Conservation (phyloP, 371 early-diverging fungal genomes). For the Apophysomyces ossiformis region DNA sequence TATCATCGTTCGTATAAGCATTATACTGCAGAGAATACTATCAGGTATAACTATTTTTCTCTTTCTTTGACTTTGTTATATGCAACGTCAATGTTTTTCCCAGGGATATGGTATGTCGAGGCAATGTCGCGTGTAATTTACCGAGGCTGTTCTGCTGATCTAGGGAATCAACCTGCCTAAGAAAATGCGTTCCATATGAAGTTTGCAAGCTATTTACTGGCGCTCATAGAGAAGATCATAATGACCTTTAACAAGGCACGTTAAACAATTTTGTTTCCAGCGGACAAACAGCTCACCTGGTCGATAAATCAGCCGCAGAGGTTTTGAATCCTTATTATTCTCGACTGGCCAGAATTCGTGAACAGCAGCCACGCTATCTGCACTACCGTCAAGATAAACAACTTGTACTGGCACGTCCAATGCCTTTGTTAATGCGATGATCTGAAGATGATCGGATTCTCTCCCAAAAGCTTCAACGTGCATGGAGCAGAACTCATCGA, state of each 20-base stretch:
- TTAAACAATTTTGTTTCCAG: neutral
- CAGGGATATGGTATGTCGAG: no score
- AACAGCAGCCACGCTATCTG: constrained; percentile 50
- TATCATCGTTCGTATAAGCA: no score
- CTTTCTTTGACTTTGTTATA: no score
- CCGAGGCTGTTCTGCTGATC: no score
- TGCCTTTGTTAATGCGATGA: constrained; percentile 67
- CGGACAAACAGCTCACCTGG: constrained; percentile 33
- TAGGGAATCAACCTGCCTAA: no score
- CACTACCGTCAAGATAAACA: constrained; percentile 67
- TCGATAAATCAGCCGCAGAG: constrained; percentile 48
- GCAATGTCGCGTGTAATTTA: no score
- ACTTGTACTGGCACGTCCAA: constrained; percentile 63
- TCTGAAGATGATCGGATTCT: constrained; percentile 74
- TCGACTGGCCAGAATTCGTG: constrained; percentile 59
- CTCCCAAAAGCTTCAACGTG: constrained; percentile 76
- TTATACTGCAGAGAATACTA: no score
- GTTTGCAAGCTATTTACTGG: constrained; percentile 11
- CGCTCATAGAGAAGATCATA: constrained; percentile 69
- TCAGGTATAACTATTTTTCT: no score
- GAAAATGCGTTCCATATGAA: neutral
- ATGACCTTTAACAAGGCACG: constrained; percentile 46
- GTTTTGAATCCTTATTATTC: constrained; percentile 19
- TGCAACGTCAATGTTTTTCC: no score
- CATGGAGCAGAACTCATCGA: constrained; percentile 67